Evolutionary conservation across 306 rosid species (phyloP), one percentile per base, ranked within the genome.

Genomic region (Sechiopsis laciniata): DNA sequence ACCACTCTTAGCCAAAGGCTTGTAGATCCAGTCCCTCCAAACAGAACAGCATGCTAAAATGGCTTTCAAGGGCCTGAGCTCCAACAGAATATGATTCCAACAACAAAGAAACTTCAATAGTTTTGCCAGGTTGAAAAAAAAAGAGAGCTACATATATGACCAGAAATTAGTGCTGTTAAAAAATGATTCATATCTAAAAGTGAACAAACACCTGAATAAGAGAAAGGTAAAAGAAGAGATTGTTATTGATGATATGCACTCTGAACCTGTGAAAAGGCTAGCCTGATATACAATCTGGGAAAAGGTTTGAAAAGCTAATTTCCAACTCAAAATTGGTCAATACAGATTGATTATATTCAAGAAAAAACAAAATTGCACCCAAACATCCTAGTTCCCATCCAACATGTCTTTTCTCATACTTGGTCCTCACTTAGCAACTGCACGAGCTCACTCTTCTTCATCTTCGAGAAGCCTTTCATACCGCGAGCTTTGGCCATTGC

Each of bases 401-500:
- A 58, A 21, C 54, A 26, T 26, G 29, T 26, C 29, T 26, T 26
- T 26, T 37, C 24, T 71, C 26, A 71, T 75, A 66, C 78, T 74
- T 70, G 79, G 74, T 75, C 72, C 71, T 77, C 81, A 32, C 81
- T 76, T 48, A 94, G 89, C 84, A 94, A 78, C 69, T 84, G 89
- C 77, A 85, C n/a, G 21, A 94, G 95, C 60, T 87, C 95, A 8
- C 76, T 78, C 81, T 94, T 94, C 96, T 91, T 91, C 92, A 91
- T 79, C 80, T 89, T 94, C 35, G 99, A 91, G 83, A 79, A 87
- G 75, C 99, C 92, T 85, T 86, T 88, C 52, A 88, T 2, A 19
- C 97, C 96, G 5, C 87, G 95, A 71, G 97, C 80, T 76, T 94
- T 94, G 1, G 99, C 99, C n/a, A 91, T 81, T 62, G 87, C 88